These are phyloP conservation scores for Balansia obtecta DNA, from an alignment of 2,329 filamentous ascomycete genomes.

Conservation along the genomic window DNA sequence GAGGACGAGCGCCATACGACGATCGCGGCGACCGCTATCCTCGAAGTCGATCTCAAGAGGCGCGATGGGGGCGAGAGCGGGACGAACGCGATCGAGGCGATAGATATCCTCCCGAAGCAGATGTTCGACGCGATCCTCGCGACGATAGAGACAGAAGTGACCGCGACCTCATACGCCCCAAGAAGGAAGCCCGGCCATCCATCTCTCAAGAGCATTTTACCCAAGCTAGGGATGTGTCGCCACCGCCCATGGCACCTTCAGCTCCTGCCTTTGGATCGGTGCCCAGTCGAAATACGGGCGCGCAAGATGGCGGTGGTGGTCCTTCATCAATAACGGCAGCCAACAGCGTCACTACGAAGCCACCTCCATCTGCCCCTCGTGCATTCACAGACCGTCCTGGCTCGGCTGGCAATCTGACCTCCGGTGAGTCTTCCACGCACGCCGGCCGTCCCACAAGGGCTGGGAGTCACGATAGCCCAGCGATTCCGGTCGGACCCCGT, in stretches of 20 bases:
- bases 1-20: constrained; percentile 46
- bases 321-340: constrained; percentile 9
- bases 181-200: constrained; percentile 35
- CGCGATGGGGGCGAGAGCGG: constrained; percentile 43
- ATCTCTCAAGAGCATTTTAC: constrained; percentile 34
- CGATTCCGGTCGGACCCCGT: constrained; percentile 42
- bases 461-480: constrained; percentile 27
- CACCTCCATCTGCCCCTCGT: constrained; percentile 40
- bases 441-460: constrained; percentile 31
- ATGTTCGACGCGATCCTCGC: constrained; percentile 30
- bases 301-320: constrained; percentile 18
- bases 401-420: constrained; percentile 24
- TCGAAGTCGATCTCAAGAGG: constrained; percentile 54
- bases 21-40: constrained; percentile 50
- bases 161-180: constrained; percentile 35
- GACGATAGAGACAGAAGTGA: constrained; percentile 34
- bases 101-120: constrained; percentile 26
- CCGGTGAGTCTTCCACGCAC: constrained; percentile 15
- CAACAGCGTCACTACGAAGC: constrained; percentile 19
- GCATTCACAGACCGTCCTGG: constrained; percentile 38
- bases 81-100: constrained; percentile 40
- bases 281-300: constrained; percentile 30
- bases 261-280: constrained; percentile 46
- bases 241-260: constrained; percentile 44
- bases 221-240: constrained; percentile 39